Percentiles rank a stretch among this genome's conserved stretches.
Conservation (phyloP, 2,329 filamentous ascomycete species). For the Neocatenulostroma microsporum region DNA sequence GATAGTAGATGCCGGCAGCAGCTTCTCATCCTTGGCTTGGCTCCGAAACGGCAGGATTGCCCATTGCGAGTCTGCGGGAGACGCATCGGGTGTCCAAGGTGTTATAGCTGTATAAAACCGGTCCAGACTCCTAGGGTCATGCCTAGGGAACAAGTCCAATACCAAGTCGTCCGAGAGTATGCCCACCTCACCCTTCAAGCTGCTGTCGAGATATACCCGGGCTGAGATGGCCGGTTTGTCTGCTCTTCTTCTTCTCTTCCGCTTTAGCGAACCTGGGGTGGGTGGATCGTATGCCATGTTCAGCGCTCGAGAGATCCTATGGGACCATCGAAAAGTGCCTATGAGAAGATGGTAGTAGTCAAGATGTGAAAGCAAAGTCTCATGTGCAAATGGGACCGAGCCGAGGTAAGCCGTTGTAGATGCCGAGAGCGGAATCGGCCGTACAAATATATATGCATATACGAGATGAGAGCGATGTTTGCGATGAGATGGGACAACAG, state of each 20-base stretch:
- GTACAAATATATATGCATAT: no score
- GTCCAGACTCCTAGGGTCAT: conserved; percentile 1
- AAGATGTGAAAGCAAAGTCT: no score
- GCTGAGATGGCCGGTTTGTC: conserved; percentile 71
- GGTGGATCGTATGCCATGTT: conserved; percentile 40
- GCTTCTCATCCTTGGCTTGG: conserved; percentile 45
- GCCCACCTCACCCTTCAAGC: conserved; percentile 76
- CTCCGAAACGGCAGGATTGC: conserved; percentile 67
- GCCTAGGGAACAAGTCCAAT: conserved; percentile 62
- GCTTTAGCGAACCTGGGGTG: conserved; percentile 41
- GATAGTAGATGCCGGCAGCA: conserved; percentile 67
- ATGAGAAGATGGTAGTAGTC: not conserved
- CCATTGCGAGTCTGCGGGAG: conserved; percentile 62
- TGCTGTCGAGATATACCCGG: conserved; percentile 74
- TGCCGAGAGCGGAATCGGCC: no score
- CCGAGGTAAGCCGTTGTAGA: no score
- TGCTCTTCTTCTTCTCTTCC: conserved; percentile 44
- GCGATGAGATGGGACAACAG: no score
- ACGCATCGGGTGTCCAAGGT: conserved; percentile 57
- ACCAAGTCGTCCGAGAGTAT: conserved; percentile 82
- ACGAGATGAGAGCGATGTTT: no score
- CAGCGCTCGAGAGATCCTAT: not conserved
- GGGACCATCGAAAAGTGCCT: not conserved
- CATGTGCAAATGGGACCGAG: no score
- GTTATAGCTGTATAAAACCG: conserved; percentile 62